Percentiles rank a stretch among this genome's conserved stretches.
phyloP scores from a whole-genome alignment of 2,329 filamentous ascomycete genomes.

The Parastagonospora avenae region DNA sequence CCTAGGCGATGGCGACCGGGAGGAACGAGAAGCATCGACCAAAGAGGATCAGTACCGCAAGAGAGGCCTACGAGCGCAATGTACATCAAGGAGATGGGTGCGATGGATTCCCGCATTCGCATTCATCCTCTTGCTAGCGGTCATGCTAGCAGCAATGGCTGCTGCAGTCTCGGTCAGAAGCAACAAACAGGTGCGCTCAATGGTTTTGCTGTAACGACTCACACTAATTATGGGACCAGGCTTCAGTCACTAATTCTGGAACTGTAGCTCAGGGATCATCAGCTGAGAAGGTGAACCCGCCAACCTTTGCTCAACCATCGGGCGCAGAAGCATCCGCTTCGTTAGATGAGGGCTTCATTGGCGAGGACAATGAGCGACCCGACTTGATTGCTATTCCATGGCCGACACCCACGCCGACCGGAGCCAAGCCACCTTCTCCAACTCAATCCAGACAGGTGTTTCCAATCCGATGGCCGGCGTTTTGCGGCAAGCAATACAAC shows the following conservation, averaged over 20 bases:
- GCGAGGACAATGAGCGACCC: constrained; percentile 16
- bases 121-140: constrained; percentile 27
- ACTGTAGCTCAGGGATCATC: constrained; percentile 19
- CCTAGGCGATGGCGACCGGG: constrained; percentile 22
- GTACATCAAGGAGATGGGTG: constrained; percentile 24
- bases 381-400: constrained; percentile 16
- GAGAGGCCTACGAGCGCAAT: constrained; percentile 24
- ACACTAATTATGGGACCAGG: constrained; percentile 2
- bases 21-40: constrained; percentile 19
- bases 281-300: not conserved
- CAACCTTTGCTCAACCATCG: constrained; percentile 3
- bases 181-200: constrained; percentile 24
- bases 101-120: constrained; percentile 27
- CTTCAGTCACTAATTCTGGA: not conserved
- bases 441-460: constrained; percentile 26
- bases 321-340: constrained; percentile 5
- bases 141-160: constrained; percentile 27
- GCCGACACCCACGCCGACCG: constrained; percentile 19
- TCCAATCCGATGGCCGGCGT: constrained; percentile 44
- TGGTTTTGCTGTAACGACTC: not conserved
- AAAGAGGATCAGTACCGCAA: constrained; percentile 32
- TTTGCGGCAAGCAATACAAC: constrained; percentile 42
- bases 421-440: constrained; percentile 15
- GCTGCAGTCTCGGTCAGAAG: constrained; percentile 19
- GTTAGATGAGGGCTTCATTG: constrained; percentile 18